These are phyloP conservation scores for Alternaria sp. DNA, from an alignment of 2,329 filamentous ascomycete genomes.

Conservation along the genomic window DNA sequence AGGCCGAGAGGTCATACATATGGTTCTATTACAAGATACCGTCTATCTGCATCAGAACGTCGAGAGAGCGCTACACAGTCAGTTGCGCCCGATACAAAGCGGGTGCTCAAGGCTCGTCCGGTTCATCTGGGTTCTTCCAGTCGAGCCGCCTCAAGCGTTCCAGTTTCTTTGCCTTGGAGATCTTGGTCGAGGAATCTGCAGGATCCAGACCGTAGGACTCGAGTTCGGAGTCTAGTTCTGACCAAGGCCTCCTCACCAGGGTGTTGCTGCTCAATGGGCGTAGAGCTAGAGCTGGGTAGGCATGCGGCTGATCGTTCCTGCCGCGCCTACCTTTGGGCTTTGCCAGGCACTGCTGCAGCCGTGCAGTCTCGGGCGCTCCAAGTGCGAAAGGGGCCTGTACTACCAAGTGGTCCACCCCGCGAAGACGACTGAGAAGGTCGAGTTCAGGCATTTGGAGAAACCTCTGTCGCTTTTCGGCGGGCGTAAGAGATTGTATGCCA, in stretches of 20 bases:
- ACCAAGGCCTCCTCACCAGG: neutral
- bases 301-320: neutral
- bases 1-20: neutral
- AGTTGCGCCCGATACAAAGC: neutral
- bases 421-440: neutral
- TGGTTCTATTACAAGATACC: neutral
- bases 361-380: neutral
- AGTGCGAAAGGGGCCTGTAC: neutral
- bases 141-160: neutral
- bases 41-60: neutral
- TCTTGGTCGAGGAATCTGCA: neutral
- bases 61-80: neutral
- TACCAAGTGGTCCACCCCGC: neutral
- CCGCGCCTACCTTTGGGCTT: neutral
- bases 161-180: neutral
- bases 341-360: neutral
- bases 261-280: neutral
- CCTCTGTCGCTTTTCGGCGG: neutral
- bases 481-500: neutral
- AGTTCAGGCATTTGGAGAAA: neutral
- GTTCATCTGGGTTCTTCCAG: neutral
- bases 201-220: neutral
- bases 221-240: neutral
- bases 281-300: neutral
- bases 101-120: neutral